Percentiles rank a stretch among this genome's conserved stretches.
phyloP scores from a whole-genome alignment of 2,329 filamentous ascomycete genomes.

The Pochonia chlamydosporia region DNA sequence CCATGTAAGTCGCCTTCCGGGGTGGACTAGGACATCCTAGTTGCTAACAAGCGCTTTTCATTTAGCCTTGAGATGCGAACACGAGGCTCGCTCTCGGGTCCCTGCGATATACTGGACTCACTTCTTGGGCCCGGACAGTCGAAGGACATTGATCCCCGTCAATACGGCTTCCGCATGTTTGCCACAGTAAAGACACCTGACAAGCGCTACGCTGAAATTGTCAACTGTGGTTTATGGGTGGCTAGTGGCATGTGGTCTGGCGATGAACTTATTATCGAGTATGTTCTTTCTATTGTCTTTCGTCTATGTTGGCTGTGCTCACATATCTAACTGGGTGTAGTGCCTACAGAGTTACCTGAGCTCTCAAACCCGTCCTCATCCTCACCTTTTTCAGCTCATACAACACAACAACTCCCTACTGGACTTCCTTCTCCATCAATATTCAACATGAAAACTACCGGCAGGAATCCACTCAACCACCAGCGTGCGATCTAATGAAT shows the following conservation, averaged over 20 bases:
- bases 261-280: constrained; percentile 42
- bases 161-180: constrained; percentile 44
- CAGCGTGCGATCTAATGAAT: background rate
- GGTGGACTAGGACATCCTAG: background rate
- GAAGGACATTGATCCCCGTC: constrained; percentile 34
- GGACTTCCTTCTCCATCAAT: background rate
- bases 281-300: constrained; percentile 14
- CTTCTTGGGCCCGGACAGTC: constrained; percentile 31
- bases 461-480: background rate
- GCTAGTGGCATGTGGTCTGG: constrained; percentile 42
- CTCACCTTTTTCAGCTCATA: background rate
- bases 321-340: background rate
- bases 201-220: constrained; percentile 40
- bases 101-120: constrained; percentile 35
- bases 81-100: constrained; percentile 40
- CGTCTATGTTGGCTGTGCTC: background rate
- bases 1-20: constrained; percentile 27
- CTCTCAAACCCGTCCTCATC: background rate
- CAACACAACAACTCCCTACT: background rate
- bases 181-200: constrained; percentile 45
- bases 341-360: constrained; percentile 4
- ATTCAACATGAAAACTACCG: background rate
- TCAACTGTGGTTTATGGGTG: constrained; percentile 46
- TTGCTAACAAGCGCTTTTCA: background rate
- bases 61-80: constrained; percentile 38